Base-by-base conservation (phyloP, 2,329 filamentous ascomycete genomes). In the Nigrograna mackinnonii region DNA sequence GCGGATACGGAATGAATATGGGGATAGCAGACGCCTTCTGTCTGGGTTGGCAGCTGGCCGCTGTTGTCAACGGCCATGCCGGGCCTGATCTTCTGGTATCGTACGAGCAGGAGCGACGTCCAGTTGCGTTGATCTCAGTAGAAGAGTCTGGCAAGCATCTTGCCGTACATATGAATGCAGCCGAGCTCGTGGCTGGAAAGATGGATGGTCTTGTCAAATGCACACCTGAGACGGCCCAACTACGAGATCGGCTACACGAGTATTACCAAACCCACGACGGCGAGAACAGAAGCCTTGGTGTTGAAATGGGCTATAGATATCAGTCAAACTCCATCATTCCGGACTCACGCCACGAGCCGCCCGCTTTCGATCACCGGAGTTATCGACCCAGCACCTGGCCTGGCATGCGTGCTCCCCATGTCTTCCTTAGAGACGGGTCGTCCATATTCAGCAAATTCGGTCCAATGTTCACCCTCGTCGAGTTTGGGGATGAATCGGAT, bases 1-100 rank as follows among this genome's bases (percentile, higher is more conserved):
- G 40, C 11, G 40, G 40, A 13, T 37, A 43, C 22, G 33, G 40
- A 9, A 37, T 43, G 33, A 43, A 43, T 22, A 37, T 37, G 34
- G 33, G 33, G 3, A 19, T 43, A 3, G 40, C 14, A 6, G 69
- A 72, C 41, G 63, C 58, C 3, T 51, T 65, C 28, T 62, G 68
- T 41, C 46, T 72, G 3, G 61, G 57, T 16, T 72, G 67, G 68
- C 63, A 62, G 22, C 46, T 70, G 2, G 58, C 57, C 4, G 58
- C 54, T 2, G 46, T 63, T 2, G 14, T 66, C 3, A 43, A 55
- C 13, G 58, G 56, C 14, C 50, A 58, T 20, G 66, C 55, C 1
- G 55, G 62, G 0, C 34, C 36, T 3, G 14, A 38, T 1, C 47
- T 68, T 2, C 46, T 67, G 1, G 32, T 38, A 9, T 51, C 58